Evolutionary conservation across 306 rosid species (phyloP).

Genomic region (Vicia faba): DNA sequence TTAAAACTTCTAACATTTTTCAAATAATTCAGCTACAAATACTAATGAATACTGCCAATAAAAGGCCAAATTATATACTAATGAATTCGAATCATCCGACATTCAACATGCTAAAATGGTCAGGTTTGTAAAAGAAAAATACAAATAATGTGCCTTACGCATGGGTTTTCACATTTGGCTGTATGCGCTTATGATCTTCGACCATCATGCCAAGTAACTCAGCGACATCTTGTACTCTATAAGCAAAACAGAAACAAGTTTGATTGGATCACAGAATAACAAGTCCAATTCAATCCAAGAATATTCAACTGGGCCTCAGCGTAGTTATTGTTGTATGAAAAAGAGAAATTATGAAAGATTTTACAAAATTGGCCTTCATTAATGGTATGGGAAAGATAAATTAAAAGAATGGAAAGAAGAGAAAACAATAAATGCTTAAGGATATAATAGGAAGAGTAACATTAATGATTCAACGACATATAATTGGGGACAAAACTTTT

Average conservation of each 20-base stretch:
- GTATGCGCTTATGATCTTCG: slow-evolving; percentile 86
- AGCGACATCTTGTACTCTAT: slow-evolving; percentile 96
- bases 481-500: too few relatives aligned
- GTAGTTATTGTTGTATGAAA: neutral
- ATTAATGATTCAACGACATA: too few relatives aligned
- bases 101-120: slow-evolving; percentile 21
- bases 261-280: slow-evolving; percentile 22
- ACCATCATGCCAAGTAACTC: slow-evolving; percentile 98
- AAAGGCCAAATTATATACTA: slow-evolving; percentile 11
- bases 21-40: neutral
- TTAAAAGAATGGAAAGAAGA: too few relatives aligned
- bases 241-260: slow-evolving; percentile 38
- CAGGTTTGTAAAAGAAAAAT: slow-evolving; percentile 18
- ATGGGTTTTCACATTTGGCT: slow-evolving; percentile 85
- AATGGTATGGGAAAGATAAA: too few relatives aligned
- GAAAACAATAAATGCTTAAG: too few relatives aligned
- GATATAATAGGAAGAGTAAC: too few relatives aligned
- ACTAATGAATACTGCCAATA: neutral
- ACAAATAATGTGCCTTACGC: slow-evolving; percentile 57
- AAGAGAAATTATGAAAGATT: too few relatives aligned
- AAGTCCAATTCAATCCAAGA: slow-evolving; percentile 19
- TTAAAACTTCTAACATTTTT: slow-evolving; percentile 22
- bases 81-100: slow-evolving; percentile 24
- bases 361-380: too few relatives aligned
- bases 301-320: slow-evolving; percentile 8